phyloP scores from a whole-genome alignment of 148 eudicot species.

The Vaccinium vitisidaea region DNA sequence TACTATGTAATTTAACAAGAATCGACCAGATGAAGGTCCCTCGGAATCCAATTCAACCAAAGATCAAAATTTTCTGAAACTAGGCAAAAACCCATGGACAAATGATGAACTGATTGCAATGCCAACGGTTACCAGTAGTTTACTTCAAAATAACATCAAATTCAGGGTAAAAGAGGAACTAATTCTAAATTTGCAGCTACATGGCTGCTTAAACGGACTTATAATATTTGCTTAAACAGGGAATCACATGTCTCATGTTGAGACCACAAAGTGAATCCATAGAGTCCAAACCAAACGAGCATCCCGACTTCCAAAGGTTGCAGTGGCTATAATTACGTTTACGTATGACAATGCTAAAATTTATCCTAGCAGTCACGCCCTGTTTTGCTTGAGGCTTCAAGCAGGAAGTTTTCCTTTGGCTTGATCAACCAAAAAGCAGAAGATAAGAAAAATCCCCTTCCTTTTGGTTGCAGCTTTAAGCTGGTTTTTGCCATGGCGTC shows the following conservation, averaged over 20 bases:
- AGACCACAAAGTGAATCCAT: neutral
- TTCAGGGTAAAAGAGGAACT: too few relatives aligned
- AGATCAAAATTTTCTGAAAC: too few relatives aligned
- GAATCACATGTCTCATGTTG: neutral
- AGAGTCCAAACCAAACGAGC: neutral
- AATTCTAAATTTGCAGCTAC: neutral
- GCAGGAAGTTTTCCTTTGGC: neutral
- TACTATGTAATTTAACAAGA: too few relatives aligned
- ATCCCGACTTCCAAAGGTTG: neutral
- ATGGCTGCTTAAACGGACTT: neutral
- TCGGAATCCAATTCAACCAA: too few relatives aligned
- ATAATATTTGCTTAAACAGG: neutral
- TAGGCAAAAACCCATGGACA: too few relatives aligned
- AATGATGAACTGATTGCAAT: too few relatives aligned
- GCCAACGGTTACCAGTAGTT: too few relatives aligned
- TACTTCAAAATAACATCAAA: too few relatives aligned
- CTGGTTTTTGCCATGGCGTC: neutral
- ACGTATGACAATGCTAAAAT: neutral
- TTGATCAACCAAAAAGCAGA: neutral
- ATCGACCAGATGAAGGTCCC: too few relatives aligned
- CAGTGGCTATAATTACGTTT: neutral
- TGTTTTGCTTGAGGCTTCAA: neutral
- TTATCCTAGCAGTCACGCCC: neutral
- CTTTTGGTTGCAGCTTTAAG: neutral
- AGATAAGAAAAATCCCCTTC: neutral